These are phyloP conservation scores for Lasiodiplodia citricola DNA, from an alignment of 2,329 filamentous ascomycete genomes.

Conservation along the genomic window DNA sequence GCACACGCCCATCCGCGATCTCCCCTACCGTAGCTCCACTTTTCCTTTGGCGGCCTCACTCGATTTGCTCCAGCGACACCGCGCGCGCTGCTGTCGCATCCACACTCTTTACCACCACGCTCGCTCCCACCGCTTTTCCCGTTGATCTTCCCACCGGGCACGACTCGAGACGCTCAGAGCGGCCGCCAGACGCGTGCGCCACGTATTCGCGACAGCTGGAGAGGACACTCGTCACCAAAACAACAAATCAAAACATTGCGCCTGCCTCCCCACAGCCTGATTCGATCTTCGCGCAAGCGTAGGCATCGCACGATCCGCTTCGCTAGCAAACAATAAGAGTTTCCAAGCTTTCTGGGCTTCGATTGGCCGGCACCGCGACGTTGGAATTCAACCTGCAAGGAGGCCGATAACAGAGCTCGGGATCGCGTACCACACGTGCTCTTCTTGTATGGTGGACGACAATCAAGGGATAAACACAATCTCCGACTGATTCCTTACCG, in stretches of 20 bases:
- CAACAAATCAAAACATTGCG: constrained; percentile 17
- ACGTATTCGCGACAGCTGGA: constrained; percentile 1
- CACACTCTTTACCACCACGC: constrained; percentile 23
- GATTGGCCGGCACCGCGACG: constrained; percentile 8
- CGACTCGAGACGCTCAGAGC: not conserved
- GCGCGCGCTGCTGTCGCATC: constrained; percentile 24
- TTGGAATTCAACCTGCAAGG: constrained; percentile 26
- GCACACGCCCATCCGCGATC: constrained; percentile 12
- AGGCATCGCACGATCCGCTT: not conserved
- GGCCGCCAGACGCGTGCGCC: constrained; percentile 13
- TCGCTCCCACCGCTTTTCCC: constrained; percentile 16
- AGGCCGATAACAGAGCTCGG: constrained; percentile 9
- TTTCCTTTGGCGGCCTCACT: not conserved
- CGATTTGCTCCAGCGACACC: constrained; percentile 7
- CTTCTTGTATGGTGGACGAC: constrained; percentile 22
- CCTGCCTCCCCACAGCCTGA: not conserved
- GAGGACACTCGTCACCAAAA: not conserved
- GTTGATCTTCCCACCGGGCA: constrained; percentile 9
- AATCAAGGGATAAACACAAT: constrained; percentile 26
- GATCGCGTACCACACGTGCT: constrained; percentile 20
- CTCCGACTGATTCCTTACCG: constrained; percentile 24
- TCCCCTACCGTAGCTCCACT: not conserved
- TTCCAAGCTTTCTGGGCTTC: constrained; percentile 17
- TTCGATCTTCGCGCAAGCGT: constrained; percentile 4
- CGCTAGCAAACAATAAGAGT: constrained; percentile 8